A percentile compares a stretch with the other conserved stretches of the same genome.
Evolutionary conservation across 345 rosid species (phyloP).

Genomic region (Erucastrum elatum): DNA sequence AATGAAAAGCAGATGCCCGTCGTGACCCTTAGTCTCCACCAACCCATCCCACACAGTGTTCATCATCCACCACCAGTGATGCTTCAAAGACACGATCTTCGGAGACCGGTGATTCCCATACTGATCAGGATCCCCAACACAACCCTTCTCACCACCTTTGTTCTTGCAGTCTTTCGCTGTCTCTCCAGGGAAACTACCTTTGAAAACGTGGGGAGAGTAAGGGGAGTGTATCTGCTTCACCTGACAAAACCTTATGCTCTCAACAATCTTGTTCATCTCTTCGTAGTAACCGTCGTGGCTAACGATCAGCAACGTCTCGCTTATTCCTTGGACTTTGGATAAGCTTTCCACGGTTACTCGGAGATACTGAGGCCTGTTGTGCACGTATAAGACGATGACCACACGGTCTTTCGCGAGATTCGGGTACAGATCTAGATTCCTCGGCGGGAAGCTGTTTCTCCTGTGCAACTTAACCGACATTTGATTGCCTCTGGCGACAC

Average conservation of each 20-base stretch:
- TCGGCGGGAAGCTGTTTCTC: constrained; percentile 65
- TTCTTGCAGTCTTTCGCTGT: constrained; percentile 64
- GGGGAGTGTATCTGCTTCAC: constrained; percentile 91
- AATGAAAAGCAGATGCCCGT: constrained; percentile 83
- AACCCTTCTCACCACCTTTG: constrained; percentile 66
- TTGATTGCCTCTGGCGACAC: constrained; percentile 56
- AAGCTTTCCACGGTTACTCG: constrained; percentile 75
- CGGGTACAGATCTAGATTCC: constrained; percentile 69
- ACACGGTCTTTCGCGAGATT: constrained; percentile 64
- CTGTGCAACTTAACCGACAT: constrained; percentile 61
- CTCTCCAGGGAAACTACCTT: constrained; percentile 64
- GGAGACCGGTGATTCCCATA: constrained; percentile 89
- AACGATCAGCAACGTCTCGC: constrained; percentile 82
- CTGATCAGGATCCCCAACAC: constrained; percentile 87
- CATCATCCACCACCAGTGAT: constrained; percentile 99
- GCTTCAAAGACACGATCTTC: constrained; percentile 89
- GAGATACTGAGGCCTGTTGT: constrained; percentile 88
- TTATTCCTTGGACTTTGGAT: constrained; percentile 77
- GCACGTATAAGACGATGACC: constrained; percentile 83
- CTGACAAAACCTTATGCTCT: constrained; percentile 76
- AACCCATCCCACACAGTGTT: constrained; percentile 95
- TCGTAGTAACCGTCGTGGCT: constrained; percentile 94
- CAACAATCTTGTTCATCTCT: constrained; percentile 81
- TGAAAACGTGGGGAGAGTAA: constrained; percentile 78
- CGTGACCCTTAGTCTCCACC: constrained; percentile 61